Evolutionary conservation across 495 filamentous ascomycete genomes (phyloP).

Genomic region (Aspergillus kassunensis): DNA sequence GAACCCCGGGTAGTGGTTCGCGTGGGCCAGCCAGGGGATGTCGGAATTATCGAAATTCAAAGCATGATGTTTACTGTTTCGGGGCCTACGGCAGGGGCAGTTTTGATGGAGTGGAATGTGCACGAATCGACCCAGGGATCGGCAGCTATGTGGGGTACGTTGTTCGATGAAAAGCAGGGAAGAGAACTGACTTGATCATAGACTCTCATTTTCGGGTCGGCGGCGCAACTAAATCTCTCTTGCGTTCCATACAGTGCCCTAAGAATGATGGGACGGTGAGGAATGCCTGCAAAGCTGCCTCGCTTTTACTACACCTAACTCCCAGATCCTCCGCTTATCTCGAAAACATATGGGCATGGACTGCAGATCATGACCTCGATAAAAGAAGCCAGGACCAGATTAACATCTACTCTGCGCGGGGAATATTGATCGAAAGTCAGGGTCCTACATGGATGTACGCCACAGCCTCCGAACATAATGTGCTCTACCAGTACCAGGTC

Average conservation of each 20-base stretch:
- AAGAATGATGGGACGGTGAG: constrained; percentile 38
- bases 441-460: constrained; percentile 59
- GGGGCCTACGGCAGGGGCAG: constrained; percentile 73
- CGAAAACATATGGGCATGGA: constrained; percentile 63
- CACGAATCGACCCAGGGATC: constrained; percentile 56
- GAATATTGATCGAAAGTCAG: constrained; percentile 52
- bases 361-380: constrained; percentile 67
- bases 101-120: constrained; percentile 83
- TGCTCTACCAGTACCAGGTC: constrained; percentile 75
- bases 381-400: constrained; percentile 46
- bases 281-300: constrained; percentile 55
- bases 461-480: constrained; percentile 66
- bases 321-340: constrained; percentile 42
- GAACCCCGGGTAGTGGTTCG: constrained; percentile 67
- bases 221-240: constrained; percentile 67
- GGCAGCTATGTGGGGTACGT: constrained; percentile 63
- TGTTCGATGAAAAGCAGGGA: too few relatives aligned
- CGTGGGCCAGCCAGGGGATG: constrained; percentile 67
- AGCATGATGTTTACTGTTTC: constrained; percentile 70
- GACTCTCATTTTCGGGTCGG: constrained; percentile 75
- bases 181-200: background rate
- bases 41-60: constrained; percentile 71
- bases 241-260: constrained; percentile 66
- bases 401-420: constrained; percentile 59
- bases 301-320: constrained; percentile 57